phyloP scores from a whole-genome alignment of 192 early-diverging fungal genomes.

The Obelidium mucronatum region DNA sequence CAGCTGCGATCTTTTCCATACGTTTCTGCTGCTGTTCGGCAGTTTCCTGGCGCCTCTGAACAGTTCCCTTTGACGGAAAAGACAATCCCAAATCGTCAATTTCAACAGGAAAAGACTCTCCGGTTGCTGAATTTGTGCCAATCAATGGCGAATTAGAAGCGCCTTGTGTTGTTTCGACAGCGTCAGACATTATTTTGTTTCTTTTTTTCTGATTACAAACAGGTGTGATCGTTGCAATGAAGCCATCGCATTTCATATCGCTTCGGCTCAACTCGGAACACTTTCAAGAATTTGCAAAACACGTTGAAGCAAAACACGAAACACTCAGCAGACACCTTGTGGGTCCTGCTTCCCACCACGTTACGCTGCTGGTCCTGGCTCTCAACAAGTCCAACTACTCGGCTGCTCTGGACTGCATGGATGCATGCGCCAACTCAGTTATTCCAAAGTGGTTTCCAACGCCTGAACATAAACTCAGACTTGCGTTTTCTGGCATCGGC shows the following conservation, averaged over 20 bases:
- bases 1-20: conserved; percentile 79
- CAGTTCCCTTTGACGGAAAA: conserved; percentile 75
- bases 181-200: not conserved
- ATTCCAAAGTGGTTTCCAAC: not conserved
- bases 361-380: conserved; percentile 5
- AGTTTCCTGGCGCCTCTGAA: conserved; percentile 79
- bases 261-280: conserved; percentile 1
- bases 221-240: not conserved
- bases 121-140: not conserved
- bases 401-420: not conserved
- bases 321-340: not conserved
- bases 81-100: conserved; percentile 49
- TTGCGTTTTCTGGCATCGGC: not conserved
- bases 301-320: not conserved
- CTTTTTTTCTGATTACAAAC: not conserved
- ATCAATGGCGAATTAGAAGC: not conserved
- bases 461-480: not conserved
- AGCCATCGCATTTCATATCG: conserved; percentile 22
- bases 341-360: not conserved
- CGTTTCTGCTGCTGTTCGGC: conserved; percentile 74
- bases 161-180: too few species aligned
- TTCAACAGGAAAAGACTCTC: not conserved
- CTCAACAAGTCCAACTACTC: not conserved
- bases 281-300: not conserved
- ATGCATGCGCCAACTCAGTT: not conserved